Conservation (phyloP, 2,329 filamentous ascomycete species). For the Fusarium caatingaense region DNA sequence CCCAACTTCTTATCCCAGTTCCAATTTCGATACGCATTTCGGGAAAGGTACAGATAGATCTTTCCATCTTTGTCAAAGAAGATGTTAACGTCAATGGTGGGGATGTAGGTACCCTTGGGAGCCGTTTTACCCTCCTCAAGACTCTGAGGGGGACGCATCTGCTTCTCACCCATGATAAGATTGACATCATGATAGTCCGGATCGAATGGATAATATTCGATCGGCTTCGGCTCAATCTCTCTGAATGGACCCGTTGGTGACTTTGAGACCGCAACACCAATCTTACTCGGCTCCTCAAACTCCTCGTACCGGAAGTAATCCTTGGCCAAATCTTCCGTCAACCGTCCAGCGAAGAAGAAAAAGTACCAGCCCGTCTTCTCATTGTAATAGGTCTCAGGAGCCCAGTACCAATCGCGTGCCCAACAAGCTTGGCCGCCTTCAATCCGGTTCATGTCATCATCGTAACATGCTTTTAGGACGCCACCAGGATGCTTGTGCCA, state of each 20-base stretch:
- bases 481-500: constrained; percentile 51
- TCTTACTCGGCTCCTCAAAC: constrained; percentile 53
- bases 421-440: constrained; percentile 51
- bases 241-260: constrained; percentile 50
- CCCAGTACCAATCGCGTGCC: constrained; percentile 53
- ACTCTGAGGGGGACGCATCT: constrained; percentile 50
- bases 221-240: constrained; percentile 49
- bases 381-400: constrained; percentile 52
- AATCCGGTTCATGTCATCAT: constrained; percentile 45
- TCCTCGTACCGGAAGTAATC: constrained; percentile 50
- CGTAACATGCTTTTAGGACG: constrained; percentile 49
- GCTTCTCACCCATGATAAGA: constrained; percentile 52
- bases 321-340: constrained; percentile 49
- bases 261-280: constrained; percentile 51
- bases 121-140: constrained; percentile 45
- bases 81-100: constrained; percentile 60
- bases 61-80: constrained; percentile 56
- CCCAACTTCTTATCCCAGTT: constrained; percentile 50
- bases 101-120: constrained; percentile 52
- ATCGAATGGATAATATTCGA: constrained; percentile 52
- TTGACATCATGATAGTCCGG: constrained; percentile 52
- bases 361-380: constrained; percentile 53
- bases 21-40: constrained; percentile 54
- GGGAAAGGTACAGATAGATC: constrained; percentile 52
- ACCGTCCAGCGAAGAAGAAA: constrained; percentile 52